Evolutionary conservation across 352 stramenopile genomes (phyloP).

Genomic region (Globisporangium iwayamae): DNA sequence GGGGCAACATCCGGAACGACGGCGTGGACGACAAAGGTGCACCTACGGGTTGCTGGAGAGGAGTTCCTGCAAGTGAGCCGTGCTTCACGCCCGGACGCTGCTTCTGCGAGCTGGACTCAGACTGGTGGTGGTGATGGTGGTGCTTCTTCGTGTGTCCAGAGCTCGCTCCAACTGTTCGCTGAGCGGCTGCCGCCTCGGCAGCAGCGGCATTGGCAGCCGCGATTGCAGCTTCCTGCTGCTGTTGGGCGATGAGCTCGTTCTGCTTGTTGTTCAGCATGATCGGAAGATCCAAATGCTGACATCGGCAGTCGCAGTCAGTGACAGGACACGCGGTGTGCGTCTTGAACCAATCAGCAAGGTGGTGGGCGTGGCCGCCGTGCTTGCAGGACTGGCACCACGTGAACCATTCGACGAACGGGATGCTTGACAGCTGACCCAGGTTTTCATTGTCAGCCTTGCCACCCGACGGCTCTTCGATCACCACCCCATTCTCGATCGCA

Average conservation of each 20-base stretch:
- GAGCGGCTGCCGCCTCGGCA: constrained; percentile 4
- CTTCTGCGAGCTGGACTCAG: constrained; percentile 7
- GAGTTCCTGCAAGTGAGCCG: constrained; percentile 14
- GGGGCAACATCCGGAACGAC: constrained; percentile 17
- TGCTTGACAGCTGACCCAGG: constrained; percentile 86
- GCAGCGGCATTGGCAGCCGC: constrained; percentile 17
- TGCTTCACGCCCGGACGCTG: constrained; percentile 14
- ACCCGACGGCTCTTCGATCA: constrained; percentile 47
- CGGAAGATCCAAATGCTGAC: constrained; percentile 75
- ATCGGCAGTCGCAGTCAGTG: constrained; percentile 91
- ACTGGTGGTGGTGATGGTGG: constrained; percentile 7
- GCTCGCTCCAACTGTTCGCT: constrained; percentile 8
- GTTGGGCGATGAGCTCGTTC: constrained; percentile 34
- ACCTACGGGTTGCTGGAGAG: constrained; percentile 8
- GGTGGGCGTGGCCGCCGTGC: constrained; percentile 90
- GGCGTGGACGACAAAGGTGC: constrained; percentile 4
- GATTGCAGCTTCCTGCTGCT: constrained; percentile 21
- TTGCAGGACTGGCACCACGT: constrained; percentile 93
- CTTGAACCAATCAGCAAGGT: constrained; percentile 93
- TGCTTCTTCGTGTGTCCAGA: constrained; percentile 15
- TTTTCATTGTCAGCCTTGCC: constrained; percentile 75
- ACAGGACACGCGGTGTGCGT: constrained; percentile 89
- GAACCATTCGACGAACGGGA: constrained; percentile 95
- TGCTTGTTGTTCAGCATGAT: constrained; percentile 57
- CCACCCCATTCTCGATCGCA: constrained; percentile 27